Percentiles rank a stretch among this genome's conserved stretches.
Evolutionary conservation across 2,329 filamentous ascomycete genomes (phyloP).

Genomic region (Aspergillus sp.): DNA sequence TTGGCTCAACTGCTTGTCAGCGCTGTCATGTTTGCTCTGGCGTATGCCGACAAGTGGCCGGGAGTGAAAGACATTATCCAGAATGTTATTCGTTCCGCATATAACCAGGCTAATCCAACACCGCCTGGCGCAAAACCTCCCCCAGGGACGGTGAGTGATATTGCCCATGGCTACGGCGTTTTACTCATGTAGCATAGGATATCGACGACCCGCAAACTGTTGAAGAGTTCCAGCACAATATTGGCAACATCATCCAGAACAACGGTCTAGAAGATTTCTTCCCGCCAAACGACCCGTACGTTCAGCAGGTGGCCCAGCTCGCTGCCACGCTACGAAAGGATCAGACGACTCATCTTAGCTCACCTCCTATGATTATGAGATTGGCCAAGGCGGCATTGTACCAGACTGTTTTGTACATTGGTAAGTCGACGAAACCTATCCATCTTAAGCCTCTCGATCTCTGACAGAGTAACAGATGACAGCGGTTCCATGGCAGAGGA

Average conservation of each 20-base stretch:
- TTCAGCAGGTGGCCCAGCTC: neutral
- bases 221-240: slow-evolving; percentile 2
- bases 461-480: neutral
- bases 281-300: neutral
- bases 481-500: slow-evolving; percentile 4
- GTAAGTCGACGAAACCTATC: neutral
- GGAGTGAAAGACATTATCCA: neutral
- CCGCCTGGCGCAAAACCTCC: neutral
- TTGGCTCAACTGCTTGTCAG: neutral
- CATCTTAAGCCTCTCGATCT: neutral
- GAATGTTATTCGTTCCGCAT: neutral
- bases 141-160: neutral
- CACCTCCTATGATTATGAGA: slow-evolving; percentile 1
- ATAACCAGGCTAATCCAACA: neutral
- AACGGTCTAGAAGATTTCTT: slow-evolving; percentile 1
- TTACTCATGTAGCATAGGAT: neutral
- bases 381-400: neutral
- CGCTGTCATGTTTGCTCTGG: neutral
- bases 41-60: neutral
- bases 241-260: slow-evolving; percentile 1
- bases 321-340: neutral
- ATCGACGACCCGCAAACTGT: neutral
- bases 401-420: slow-evolving; percentile 4
- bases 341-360: neutral
- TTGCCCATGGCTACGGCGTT: neutral